These are phyloP conservation scores for Combretum micranthum DNA, from an alignment of 345 rosid species.

Conservation along the genomic window DNA sequence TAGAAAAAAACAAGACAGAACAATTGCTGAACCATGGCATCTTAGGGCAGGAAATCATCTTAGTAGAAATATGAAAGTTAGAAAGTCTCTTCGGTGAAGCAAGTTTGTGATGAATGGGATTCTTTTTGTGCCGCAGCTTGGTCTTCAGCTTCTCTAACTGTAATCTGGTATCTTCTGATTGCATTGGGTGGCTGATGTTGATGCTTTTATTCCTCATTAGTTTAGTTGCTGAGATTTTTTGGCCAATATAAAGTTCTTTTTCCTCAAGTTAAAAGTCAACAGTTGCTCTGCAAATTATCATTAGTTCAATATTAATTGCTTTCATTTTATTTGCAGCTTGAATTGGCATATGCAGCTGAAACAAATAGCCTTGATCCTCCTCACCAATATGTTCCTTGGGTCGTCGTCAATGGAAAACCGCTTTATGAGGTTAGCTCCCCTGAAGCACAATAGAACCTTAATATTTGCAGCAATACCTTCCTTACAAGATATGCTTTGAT, in stretches of 20 bases:
- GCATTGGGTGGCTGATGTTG: too few species aligned
- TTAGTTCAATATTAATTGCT: background rate
- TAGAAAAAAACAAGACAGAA: too few species aligned
- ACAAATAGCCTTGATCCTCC: slow-evolving; percentile 80
- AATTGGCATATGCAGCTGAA: slow-evolving; percentile 70
- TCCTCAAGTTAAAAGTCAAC: background rate
- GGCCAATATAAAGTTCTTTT: background rate
- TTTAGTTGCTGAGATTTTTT: too few species aligned
- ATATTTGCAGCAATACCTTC: background rate
- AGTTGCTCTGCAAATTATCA: background rate
- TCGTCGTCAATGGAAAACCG: slow-evolving; percentile 85
- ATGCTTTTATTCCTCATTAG: too few species aligned
- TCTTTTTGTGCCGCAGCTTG: too few species aligned
- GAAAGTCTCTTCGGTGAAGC: too few species aligned
- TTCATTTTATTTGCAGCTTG: slow-evolving; percentile 49
- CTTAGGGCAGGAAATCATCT: too few species aligned
- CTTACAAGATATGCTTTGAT: background rate
- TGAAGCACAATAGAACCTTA: background rate
- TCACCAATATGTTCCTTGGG: slow-evolving; percentile 92
- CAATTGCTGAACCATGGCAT: too few species aligned
- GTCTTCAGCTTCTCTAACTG: too few species aligned
- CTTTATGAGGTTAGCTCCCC: slow-evolving; percentile 67
- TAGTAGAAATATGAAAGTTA: too few species aligned
- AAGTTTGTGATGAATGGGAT: too few species aligned
- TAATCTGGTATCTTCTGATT: too few species aligned